Percentiles rank a stretch among this genome's conserved stretches.
phyloP scores from a whole-genome alignment of 176 grass and related monocot genomes.

The Elaeis guineensis region DNA sequence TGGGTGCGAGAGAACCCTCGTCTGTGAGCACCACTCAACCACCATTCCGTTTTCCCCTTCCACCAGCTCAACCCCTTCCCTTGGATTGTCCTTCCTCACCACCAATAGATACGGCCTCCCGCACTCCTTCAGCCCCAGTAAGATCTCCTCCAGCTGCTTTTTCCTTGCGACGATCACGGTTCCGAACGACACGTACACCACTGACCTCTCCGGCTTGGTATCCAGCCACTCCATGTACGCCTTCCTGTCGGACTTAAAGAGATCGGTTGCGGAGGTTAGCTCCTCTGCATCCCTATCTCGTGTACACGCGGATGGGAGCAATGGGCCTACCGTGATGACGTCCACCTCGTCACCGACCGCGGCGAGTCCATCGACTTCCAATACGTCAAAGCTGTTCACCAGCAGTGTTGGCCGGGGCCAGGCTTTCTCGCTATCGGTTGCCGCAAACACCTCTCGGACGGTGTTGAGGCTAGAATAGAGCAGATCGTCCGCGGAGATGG shows the following conservation, averaged over 20 bases:
- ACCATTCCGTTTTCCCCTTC: constrained; percentile 19
- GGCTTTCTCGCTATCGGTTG: not conserved
- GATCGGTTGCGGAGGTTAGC: not conserved
- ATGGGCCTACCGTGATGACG: constrained; percentile 35
- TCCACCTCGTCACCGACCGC: not conserved
- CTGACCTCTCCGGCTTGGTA: constrained; percentile 26
- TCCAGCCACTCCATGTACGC: constrained; percentile 60
- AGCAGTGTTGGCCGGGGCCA: constrained; percentile 14
- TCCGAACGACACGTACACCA: constrained; percentile 49
- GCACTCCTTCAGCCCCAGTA: constrained; percentile 13
- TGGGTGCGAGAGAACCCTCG: constrained; percentile 37
- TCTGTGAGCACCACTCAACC: constrained; percentile 34
- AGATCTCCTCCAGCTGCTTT: constrained; percentile 31
- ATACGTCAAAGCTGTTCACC: constrained; percentile 19
- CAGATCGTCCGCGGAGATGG: not conserved
- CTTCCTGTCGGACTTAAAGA: constrained; percentile 34
- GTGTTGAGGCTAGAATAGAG: not conserved
- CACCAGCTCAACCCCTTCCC: not conserved
- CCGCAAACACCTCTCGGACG: constrained; percentile 10
- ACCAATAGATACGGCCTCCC: constrained; percentile 36
- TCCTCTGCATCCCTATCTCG: too few relatives aligned
- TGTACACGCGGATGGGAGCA: constrained; percentile 18
- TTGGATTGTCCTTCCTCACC: constrained; percentile 36
- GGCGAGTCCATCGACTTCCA: constrained; percentile 19
- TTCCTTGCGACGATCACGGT: constrained; percentile 9